phyloP scores from a whole-genome alignment of 768 basidiomycete genomes.

The Serendipita sp. region DNA sequence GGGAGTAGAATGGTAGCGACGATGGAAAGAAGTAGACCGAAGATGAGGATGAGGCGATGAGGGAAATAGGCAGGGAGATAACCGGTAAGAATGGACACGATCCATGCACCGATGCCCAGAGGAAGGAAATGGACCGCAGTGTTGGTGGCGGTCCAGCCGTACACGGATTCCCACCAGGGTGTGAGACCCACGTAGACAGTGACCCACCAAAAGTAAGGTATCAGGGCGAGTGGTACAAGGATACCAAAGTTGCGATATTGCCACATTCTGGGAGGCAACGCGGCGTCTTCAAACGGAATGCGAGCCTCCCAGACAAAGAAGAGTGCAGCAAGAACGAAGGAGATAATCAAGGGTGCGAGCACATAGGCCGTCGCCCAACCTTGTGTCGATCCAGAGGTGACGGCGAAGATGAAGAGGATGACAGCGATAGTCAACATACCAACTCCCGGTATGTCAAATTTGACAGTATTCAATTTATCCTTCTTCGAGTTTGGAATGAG shows the following conservation, averaged over 20 bases:
- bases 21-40: constrained; percentile 3
- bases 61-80: constrained; percentile 21
- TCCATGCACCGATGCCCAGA: constrained; percentile 24
- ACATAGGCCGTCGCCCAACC: constrained; percentile 19
- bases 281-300: constrained; percentile 14
- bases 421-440: constrained; percentile 18
- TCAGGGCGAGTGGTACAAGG: constrained; percentile 15
- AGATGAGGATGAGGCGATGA: constrained; percentile 9
- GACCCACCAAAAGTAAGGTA: constrained; percentile 4
- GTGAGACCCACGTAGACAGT: neutral
- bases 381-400: constrained; percentile 16
- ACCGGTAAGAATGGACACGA: constrained; percentile 23
- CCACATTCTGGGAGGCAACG: constrained; percentile 17
- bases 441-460: constrained; percentile 3
- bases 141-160: constrained; percentile 11
- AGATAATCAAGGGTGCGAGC: constrained; percentile 30
- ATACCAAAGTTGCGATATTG: constrained; percentile 17
- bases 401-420: constrained; percentile 26
- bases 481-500: constrained; percentile 19
- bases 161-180: constrained; percentile 6
- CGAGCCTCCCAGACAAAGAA: constrained; percentile 38
- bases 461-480: neutral
- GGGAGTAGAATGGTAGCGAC: constrained; percentile 7
- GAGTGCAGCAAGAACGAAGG: constrained; percentile 22
- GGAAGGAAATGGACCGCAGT: constrained; percentile 11